Conservation (phyloP, 2,329 filamentous ascomycete species). For the Diaporthe sp. region DNA sequence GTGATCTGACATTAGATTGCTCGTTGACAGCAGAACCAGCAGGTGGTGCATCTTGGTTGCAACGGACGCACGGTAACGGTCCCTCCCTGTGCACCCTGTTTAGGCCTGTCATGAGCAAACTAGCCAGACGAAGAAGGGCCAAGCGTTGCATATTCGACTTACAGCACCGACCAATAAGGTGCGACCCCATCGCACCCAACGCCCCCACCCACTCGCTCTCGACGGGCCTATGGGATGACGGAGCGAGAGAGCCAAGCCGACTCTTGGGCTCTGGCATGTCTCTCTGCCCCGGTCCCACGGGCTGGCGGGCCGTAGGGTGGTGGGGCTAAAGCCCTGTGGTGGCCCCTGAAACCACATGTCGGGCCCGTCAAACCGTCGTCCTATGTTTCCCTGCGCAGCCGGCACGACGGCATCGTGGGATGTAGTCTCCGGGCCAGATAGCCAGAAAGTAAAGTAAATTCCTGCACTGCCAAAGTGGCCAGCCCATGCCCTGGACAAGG, state of each 20-base stretch:
- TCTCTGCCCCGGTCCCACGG: conserved; percentile 29
- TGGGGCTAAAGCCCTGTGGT: conserved; percentile 30
- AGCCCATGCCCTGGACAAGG: background rate
- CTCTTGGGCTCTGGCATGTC: background rate
- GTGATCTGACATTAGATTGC: conserved; percentile 22
- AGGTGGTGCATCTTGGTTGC: background rate
- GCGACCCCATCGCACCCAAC: background rate
- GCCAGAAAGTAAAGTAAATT: background rate
- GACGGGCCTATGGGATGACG: conserved; percentile 13
- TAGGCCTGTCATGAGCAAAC: background rate
- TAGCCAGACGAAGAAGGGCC: background rate
- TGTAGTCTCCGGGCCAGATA: background rate
- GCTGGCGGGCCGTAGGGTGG: conserved; percentile 33
- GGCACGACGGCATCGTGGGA: conserved; percentile 14
- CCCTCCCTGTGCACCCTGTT: background rate
- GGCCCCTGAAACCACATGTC: conserved; percentile 28
- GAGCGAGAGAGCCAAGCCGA: conserved; percentile 5
- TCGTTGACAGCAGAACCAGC: background rate
- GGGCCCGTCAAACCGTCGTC: conserved; percentile 32
- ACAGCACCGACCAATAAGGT: background rate
- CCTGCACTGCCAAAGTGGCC: background rate
- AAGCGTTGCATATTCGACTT: background rate
- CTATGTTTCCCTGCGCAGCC: background rate
- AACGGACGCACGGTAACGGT: background rate
- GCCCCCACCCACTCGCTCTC: background rate